A percentile compares a stretch with the other conserved stretches of the same genome.
phyloP scores from a whole-genome alignment of 2,329 filamentous ascomycete species.

The Alternaria arborescens region DNA sequence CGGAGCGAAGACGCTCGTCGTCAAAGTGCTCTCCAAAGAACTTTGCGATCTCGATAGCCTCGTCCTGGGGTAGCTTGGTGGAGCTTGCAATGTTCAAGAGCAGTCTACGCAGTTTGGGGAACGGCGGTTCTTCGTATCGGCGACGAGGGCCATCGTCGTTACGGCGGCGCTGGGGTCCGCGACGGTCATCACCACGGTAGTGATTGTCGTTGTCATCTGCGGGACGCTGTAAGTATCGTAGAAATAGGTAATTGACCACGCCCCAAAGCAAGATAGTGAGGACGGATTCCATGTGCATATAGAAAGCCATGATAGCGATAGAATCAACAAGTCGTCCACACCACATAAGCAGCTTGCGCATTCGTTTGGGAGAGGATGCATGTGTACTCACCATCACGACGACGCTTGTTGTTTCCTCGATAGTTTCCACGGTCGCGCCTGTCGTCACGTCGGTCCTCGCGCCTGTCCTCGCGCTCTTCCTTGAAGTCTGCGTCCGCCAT shows the following conservation, averaged over 20 bases:
- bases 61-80: constrained; percentile 47
- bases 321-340: not conserved
- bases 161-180: constrained; percentile 44
- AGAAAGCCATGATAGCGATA: not conserved
- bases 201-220: constrained; percentile 42
- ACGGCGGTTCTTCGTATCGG: constrained; percentile 47
- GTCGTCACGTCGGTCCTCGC: constrained; percentile 34
- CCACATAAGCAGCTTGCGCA: not conserved
- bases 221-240: constrained; percentile 14
- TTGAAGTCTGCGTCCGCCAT: constrained; percentile 45
- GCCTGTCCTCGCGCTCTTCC: constrained; percentile 43
- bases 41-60: constrained; percentile 58
- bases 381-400: constrained; percentile 42
- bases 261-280: not conserved
- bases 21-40: constrained; percentile 78
- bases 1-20: constrained; percentile 78
- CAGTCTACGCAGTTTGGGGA: constrained; percentile 46
- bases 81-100: constrained; percentile 51
- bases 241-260: not conserved
- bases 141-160: constrained; percentile 41
- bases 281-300: not conserved
- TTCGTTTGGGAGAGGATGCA: not conserved
- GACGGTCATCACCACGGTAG: constrained; percentile 40
- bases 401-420: constrained; percentile 42
- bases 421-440: constrained; percentile 36